A percentile compares a stretch with the other conserved stretches of the same genome.
Conservation (phyloP, 1,284 basidiomycete genomes). For the Ceratobasidium sp. region DNA sequence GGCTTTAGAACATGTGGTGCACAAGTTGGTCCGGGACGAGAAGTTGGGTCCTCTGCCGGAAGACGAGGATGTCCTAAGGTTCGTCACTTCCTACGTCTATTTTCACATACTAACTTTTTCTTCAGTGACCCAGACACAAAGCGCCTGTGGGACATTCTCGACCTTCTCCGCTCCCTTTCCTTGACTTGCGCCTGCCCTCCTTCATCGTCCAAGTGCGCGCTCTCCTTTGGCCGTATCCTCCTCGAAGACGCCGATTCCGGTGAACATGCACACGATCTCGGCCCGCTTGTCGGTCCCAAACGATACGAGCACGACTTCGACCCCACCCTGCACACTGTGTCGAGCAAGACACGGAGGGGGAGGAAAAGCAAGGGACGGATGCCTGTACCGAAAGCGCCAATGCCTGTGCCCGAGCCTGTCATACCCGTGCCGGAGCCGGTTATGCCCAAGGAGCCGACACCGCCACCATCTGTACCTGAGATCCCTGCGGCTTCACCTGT, state of each 20-base stretch:
- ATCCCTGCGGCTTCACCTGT: conserved; percentile 33
- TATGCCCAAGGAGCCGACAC: conserved; percentile 40
- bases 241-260: conserved; percentile 29
- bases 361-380: conserved; percentile 46
- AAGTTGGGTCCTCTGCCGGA: conserved; percentile 54
- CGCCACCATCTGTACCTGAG: conserved; percentile 29
- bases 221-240: conserved; percentile 37
- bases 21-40: conserved; percentile 78
- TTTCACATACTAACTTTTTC: conserved; percentile 41
- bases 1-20: conserved; percentile 92
- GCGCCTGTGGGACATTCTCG: conserved; percentile 43
- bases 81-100: conserved; percentile 56
- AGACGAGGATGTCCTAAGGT: conserved; percentile 46
- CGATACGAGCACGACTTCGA: conserved; percentile 36
- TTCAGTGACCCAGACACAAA: conserved; percentile 45
- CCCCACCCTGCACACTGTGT: conserved; percentile 22
- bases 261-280: conserved; percentile 27
- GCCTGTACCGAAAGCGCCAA: conserved; percentile 9
- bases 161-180: conserved; percentile 50
- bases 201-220: conserved; percentile 24
- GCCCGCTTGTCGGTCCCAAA: conserved; percentile 26
- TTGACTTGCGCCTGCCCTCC: conserved; percentile 37
- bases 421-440: conserved; percentile 39
- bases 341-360: conserved; percentile 35
- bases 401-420: conserved; percentile 40